Conservation (phyloP, 345 rosid genomes). For the Adansonia digitata region DNA sequence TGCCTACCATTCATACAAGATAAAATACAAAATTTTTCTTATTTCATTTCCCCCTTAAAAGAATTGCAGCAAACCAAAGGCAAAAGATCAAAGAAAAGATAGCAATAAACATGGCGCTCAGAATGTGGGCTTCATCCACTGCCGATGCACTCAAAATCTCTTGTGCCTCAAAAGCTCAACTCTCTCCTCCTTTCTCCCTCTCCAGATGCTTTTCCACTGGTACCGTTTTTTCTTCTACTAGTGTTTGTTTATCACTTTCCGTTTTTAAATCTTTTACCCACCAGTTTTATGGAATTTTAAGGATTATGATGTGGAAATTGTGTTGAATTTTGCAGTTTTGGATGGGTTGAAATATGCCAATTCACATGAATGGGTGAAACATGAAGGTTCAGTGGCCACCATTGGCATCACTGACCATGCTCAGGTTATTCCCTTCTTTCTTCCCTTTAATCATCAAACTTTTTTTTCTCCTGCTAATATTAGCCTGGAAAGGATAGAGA, state of each 20-base stretch:
- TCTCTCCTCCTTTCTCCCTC: slow-evolving; percentile 52
- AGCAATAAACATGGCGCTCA: slow-evolving; percentile 57
- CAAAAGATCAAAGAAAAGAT: slow-evolving; percentile 3
- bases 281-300: not conserved
- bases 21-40: slow-evolving; percentile 23
- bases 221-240: slow-evolving; percentile 4
- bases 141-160: slow-evolving; percentile 80
- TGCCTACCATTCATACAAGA: slow-evolving; percentile 75
- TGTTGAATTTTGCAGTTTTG: slow-evolving; percentile 44
- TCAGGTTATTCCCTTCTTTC: slow-evolving; percentile 43
- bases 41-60: slow-evolving; percentile 7
- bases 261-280: not conserved
- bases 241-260: not conserved
- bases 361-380: slow-evolving; percentile 97
- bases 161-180: slow-evolving; percentile 39
- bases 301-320: not conserved
- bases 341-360: slow-evolving; percentile 87
- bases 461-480: not conserved
- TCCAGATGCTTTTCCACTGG: slow-evolving; percentile 83
- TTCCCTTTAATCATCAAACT: not conserved
- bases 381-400: slow-evolving; percentile 78
- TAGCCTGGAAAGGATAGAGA: too few relatives aligned
- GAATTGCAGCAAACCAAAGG: slow-evolving; percentile 19
- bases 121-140: slow-evolving; percentile 95
- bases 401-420: slow-evolving; percentile 96